Conservation (phyloP, 2,329 filamentous ascomycete genomes). For the Epichloe typhina region DNA sequence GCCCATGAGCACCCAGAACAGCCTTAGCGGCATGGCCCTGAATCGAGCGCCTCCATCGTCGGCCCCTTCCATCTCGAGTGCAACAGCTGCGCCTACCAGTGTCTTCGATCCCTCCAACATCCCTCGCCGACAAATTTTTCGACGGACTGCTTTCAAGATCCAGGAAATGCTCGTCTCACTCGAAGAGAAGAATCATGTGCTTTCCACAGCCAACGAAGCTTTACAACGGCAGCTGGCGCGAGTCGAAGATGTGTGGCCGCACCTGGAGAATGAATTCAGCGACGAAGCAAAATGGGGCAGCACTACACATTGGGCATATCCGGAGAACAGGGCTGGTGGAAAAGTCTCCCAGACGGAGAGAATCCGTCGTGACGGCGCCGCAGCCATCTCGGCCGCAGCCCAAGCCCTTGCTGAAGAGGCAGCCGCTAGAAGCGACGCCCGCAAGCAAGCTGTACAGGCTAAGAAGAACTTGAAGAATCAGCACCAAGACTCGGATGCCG, state of each 20-base stretch:
- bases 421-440: conserved; percentile 68
- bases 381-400: conserved; percentile 63
- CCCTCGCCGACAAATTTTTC: conserved; percentile 60
- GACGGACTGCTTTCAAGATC: conserved; percentile 64
- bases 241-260: conserved; percentile 75
- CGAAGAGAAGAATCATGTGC: conserved; percentile 96
- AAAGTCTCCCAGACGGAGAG: conserved; percentile 56
- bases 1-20: conserved; percentile 37
- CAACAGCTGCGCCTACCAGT: conserved; percentile 20
- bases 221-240: conserved; percentile 73
- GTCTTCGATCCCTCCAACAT: conserved; percentile 46
- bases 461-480: conserved; percentile 59
- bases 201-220: conserved; percentile 82
- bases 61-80: conserved; percentile 28
- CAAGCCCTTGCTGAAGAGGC: conserved; percentile 72
- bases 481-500: conserved; percentile 65
- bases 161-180: conserved; percentile 78
- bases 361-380: conserved; percentile 64
- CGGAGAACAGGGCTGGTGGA: conserved; percentile 58
- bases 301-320: conserved; percentile 88
- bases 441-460: conserved; percentile 68
- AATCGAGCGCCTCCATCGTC: conserved; percentile 22
- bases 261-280: conserved; percentile 79
- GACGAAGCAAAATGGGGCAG: conserved; percentile 91
- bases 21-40: conserved; percentile 26